phyloP scores from a whole-genome alignment of 495 filamentous ascomycete genomes.

The Xylaria sp. region DNA sequence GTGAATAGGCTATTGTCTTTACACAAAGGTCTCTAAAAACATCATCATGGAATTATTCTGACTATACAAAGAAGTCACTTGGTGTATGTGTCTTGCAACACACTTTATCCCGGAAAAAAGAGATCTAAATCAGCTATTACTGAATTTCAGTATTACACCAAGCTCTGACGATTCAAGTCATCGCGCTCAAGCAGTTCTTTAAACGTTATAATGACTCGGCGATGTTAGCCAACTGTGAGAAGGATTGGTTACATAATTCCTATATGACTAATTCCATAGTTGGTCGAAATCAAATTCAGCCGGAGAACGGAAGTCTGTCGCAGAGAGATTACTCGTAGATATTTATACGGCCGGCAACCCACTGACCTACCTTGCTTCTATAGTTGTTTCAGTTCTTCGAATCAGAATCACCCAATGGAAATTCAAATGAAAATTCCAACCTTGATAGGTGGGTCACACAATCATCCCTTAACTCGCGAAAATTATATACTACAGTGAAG shows the following conservation, averaged over 20 bases:
- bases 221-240: neutral
- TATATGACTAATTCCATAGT: neutral
- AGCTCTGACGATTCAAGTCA: neutral
- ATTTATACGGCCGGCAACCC: too few species aligned
- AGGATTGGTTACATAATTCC: neutral
- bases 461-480: neutral
- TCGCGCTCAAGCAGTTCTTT: neutral
- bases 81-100: too few species aligned
- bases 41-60: too few species aligned
- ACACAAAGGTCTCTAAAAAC: too few species aligned
- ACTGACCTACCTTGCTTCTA: constrained; percentile 1
- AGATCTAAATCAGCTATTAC: neutral
- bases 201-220: neutral
- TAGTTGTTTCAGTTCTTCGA: neutral
- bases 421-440: neutral
- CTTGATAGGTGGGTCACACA: neutral
- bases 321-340: neutral
- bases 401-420: neutral
- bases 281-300: neutral
- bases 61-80: too few species aligned
- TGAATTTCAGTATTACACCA: neutral
- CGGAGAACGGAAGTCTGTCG: neutral
- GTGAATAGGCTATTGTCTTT: too few species aligned
- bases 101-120: neutral
- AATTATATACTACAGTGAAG: neutral